Percentiles rank a stretch among this genome's conserved stretches.
phyloP scores from a whole-genome alignment of 768 basidiomycete genomes.

The Kwoniella shandongensis region DNA sequence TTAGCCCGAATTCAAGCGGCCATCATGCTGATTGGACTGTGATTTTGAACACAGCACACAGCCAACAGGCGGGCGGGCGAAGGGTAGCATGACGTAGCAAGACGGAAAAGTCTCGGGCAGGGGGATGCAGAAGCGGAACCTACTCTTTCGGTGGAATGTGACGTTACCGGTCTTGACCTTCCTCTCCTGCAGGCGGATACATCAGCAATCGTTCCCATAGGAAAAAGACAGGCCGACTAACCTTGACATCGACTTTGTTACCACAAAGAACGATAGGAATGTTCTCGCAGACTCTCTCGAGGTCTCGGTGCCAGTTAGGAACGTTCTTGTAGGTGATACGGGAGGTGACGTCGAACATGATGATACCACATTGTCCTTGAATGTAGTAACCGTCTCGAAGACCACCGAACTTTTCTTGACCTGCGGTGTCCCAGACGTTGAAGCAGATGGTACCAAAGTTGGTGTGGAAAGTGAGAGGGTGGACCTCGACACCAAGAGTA shows the following conservation, averaged over 20 bases:
- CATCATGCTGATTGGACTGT: no score
- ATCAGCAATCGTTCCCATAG: not conserved
- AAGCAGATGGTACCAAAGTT: slow-evolving; percentile 99
- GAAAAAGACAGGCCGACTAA: slow-evolving; percentile 55
- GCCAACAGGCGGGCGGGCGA: no score
- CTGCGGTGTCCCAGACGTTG: slow-evolving; percentile 99
- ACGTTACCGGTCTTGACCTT: slow-evolving; percentile 99
- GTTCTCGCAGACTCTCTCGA: slow-evolving; percentile 98
- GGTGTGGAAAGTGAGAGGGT: slow-evolving; percentile 92
- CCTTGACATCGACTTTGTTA: slow-evolving; percentile 99
- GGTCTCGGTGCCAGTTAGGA: slow-evolving; percentile 99
- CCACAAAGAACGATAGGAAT: slow-evolving; percentile 99
- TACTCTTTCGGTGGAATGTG: slow-evolving; percentile 97
- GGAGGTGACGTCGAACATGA: slow-evolving; percentile 99
- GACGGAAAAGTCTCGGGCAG: no score
- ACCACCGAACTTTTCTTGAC: slow-evolving; percentile 99
- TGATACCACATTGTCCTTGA: slow-evolving; percentile 87
- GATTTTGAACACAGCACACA: no score
- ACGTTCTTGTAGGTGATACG: slow-evolving; percentile 99
- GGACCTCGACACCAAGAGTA: slow-evolving; percentile 98
- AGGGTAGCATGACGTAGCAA: no score
- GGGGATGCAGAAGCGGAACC: not conserved
- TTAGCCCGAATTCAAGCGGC: no score
- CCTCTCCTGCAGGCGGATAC: slow-evolving; percentile 68
- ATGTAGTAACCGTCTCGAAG: slow-evolving; percentile 75